phyloP scores from a whole-genome alignment of 306 rosid species.

The Sphenostylis stenocarpa region DNA sequence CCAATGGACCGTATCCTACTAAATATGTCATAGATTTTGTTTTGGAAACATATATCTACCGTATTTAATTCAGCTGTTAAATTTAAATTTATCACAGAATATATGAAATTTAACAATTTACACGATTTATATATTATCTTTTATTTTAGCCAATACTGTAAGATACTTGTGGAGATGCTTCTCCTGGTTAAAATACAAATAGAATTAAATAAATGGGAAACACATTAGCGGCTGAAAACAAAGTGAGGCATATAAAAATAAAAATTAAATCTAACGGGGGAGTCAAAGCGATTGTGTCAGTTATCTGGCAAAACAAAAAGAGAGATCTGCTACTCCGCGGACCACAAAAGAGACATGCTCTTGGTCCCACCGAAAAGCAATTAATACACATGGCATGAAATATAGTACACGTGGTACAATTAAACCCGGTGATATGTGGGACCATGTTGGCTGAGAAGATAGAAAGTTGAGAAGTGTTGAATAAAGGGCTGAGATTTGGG shows the following conservation, averaged over 20 bases:
- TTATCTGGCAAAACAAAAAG: neutral
- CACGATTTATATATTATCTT: too few species aligned
- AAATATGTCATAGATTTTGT: neutral
- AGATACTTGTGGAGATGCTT: neutral
- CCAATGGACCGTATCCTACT: neutral
- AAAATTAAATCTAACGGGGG: neutral
- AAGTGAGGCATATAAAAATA: too few species aligned
- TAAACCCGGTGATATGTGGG: neutral
- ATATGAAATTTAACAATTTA: too few species aligned
- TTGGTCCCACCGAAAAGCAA: constrained; percentile 5
- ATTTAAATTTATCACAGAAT: too few species aligned
- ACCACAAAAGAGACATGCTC: neutral
- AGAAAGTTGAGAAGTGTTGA: neutral
- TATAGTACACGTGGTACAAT: neutral
- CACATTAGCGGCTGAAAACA: neutral
- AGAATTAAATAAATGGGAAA: neutral
- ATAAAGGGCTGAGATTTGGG: constrained; percentile 2
- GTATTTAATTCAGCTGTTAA: neutral
- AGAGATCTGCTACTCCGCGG: constrained; percentile 4
- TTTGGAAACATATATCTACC: neutral
- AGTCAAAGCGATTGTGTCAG: constrained; percentile 10
- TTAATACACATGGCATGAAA: neutral
- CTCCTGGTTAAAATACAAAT: neutral
- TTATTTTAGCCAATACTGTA: neutral
- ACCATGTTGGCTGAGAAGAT: neutral